Percentiles rank a stretch among this genome's conserved stretches.
Evolutionary conservation across 2,329 filamentous ascomycete species (phyloP).

Genomic region (Fulvia fulva): DNA sequence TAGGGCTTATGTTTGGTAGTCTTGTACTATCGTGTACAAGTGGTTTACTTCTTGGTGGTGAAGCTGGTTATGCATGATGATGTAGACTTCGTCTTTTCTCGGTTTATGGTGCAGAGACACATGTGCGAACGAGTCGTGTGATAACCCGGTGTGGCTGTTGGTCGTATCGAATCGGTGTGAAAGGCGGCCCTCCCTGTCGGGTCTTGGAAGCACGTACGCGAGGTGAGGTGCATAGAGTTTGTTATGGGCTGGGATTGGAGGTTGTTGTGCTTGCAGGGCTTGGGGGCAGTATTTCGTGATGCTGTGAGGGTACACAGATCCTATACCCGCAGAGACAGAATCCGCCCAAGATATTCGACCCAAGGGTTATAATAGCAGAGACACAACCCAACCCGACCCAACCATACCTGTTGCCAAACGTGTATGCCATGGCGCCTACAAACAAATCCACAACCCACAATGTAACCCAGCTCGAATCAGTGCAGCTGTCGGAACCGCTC

Average conservation of each 20-base stretch:
- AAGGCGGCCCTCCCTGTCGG: not conserved
- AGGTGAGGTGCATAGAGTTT: not conserved
- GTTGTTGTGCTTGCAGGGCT: not conserved
- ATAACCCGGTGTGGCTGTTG: not conserved
- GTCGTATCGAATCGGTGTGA: not conserved
- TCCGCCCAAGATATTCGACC: too few relatives aligned
- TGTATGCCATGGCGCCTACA: too few relatives aligned
- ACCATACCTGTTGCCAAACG: too few relatives aligned
- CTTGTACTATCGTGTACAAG: conserved; percentile 12
- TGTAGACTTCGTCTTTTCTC: not conserved
- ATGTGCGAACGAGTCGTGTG: not conserved
- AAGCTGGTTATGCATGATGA: not conserved
- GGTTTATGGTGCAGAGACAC: not conserved
- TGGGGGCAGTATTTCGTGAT: not conserved
- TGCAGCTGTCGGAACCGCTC: too few relatives aligned
- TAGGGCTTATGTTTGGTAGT: conserved; percentile 4
- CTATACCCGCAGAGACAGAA: too few relatives aligned
- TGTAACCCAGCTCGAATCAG: too few relatives aligned
- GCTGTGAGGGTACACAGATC: too few relatives aligned
- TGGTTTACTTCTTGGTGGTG: too few relatives aligned
- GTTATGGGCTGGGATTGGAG: not conserved
- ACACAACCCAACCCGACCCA: too few relatives aligned
- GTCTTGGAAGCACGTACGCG: not conserved
- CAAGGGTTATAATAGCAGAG: too few relatives aligned
- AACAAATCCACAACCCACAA: too few relatives aligned